phyloP scores from a whole-genome alignment of 768 basidiomycete species.

The Tulasnella sp. region DNA sequence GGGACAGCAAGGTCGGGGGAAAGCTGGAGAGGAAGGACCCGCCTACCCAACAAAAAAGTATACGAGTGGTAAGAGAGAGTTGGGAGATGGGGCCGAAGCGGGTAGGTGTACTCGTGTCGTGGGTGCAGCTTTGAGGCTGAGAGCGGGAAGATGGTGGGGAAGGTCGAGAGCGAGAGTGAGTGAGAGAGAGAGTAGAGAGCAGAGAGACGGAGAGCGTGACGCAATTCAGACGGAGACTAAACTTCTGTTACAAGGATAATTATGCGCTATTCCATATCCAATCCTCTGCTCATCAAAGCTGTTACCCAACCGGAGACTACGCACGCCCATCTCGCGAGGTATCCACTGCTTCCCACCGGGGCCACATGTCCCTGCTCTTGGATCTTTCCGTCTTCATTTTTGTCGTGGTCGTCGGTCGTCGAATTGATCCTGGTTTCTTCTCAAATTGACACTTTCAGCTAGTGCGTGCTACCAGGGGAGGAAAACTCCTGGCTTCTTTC shows the following conservation, averaged over 20 bases:
- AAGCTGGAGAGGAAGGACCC: background rate
- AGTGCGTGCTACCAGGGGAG: background rate
- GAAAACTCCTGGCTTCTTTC: background rate
- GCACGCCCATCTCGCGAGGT: slow-evolving; percentile 3
- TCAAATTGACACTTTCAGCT: background rate
- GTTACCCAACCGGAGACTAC: background rate
- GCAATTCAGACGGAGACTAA: slow-evolving; percentile 10
- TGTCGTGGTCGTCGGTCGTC: too few relatives aligned
- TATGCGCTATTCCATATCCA: background rate
- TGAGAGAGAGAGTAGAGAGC: background rate
- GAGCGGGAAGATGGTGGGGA: slow-evolving; percentile 3
- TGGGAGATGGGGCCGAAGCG: background rate
- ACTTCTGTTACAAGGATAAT: background rate
- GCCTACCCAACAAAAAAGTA: background rate
- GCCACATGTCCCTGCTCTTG: background rate
- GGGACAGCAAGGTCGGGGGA: background rate
- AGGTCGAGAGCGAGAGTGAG: background rate
- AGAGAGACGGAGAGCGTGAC: background rate
- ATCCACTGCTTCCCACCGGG: background rate
- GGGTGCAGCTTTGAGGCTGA: background rate
- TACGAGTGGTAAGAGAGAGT: background rate
- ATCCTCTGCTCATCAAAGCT: too few relatives aligned
- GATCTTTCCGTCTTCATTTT: background rate
- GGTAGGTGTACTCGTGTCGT: slow-evolving; percentile 7
- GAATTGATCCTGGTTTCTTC: background rate